Percentiles rank a stretch among this genome's conserved stretches.
Evolutionary conservation across 805 yeast genomes (phyloP).

Genomic region (Metschnikowia lunata): DNA sequence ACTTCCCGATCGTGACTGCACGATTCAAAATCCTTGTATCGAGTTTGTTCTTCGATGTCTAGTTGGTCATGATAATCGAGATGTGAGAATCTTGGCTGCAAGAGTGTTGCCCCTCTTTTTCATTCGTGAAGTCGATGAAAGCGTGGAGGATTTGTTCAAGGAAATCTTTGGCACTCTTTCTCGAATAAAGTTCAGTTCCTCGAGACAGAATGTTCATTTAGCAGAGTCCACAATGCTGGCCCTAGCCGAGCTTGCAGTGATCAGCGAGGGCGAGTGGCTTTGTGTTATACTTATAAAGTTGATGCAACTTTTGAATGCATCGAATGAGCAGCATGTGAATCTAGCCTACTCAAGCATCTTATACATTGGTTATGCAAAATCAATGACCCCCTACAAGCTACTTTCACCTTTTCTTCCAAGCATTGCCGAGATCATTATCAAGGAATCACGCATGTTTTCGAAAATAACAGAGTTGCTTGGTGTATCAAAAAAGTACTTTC

Average conservation of each 20-base stretch:
- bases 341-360: slow-evolving; percentile 64
- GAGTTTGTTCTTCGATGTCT: slow-evolving; percentile 39
- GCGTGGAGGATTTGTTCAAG: slow-evolving; percentile 42
- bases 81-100: slow-evolving; percentile 49
- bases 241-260: slow-evolving; percentile 61
- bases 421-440: slow-evolving; percentile 60
- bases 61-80: slow-evolving; percentile 42
- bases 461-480: slow-evolving; percentile 63
- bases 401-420: slow-evolving; percentile 76
- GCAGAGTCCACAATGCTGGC: slow-evolving; percentile 57
- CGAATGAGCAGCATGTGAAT: slow-evolving; percentile 61
- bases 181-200: slow-evolving; percentile 32
- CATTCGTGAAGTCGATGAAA: slow-evolving; percentile 30
- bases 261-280: slow-evolving; percentile 62
- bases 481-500: slow-evolving; percentile 55
- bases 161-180: slow-evolving; percentile 41
- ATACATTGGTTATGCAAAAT: slow-evolving; percentile 51
- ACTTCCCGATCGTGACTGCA: slow-evolving; percentile 37
- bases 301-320: slow-evolving; percentile 60
- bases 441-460: slow-evolving; percentile 51
- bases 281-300: slow-evolving; percentile 63
- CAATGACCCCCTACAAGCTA: slow-evolving; percentile 71
- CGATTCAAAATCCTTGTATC: slow-evolving; percentile 27
- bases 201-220: slow-evolving; percentile 31
- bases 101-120: slow-evolving; percentile 52